Percentiles rank a stretch among this genome's conserved stretches.
Conservation (phyloP, 2,329 filamentous ascomycete genomes). For the Aspergillus flavus region DNA sequence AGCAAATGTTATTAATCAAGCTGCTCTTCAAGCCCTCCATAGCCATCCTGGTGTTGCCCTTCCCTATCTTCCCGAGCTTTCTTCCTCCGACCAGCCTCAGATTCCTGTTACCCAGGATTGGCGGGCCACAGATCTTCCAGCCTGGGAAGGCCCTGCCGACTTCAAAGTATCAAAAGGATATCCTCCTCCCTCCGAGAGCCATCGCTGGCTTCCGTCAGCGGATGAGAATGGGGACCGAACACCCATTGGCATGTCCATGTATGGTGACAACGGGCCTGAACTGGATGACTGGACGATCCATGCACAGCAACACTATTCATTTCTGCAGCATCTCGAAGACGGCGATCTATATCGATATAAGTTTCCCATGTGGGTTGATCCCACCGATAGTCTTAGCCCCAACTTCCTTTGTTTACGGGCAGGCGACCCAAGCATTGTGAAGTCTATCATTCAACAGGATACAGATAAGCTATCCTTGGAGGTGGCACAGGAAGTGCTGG, state of each 20-base stretch:
- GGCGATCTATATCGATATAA: constrained; percentile 51
- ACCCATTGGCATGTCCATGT: constrained; percentile 54
- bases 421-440: constrained; percentile 52
- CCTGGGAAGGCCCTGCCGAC: constrained; percentile 35
- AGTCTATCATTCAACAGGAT: constrained; percentile 45
- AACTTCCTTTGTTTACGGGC: constrained; percentile 59
- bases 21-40: constrained; percentile 57
- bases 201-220: constrained; percentile 55
- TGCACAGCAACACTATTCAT: constrained; percentile 48
- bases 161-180: constrained; percentile 33
- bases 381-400: constrained; percentile 54
- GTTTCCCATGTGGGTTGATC: constrained; percentile 51
- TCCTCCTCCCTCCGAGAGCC: constrained; percentile 37
- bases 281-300: constrained; percentile 55
- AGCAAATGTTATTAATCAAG: constrained; percentile 61
- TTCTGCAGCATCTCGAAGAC: constrained; percentile 55
- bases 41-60: constrained; percentile 56
- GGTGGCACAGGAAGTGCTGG: constrained; percentile 20
- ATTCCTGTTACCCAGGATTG: constrained; percentile 29
- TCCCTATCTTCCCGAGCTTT: constrained; percentile 56
- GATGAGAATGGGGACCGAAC: constrained; percentile 42
- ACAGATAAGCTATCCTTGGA: constrained; percentile 42
- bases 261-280: constrained; percentile 48
- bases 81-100: constrained; percentile 21
- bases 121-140: constrained; percentile 37